Evolutionary conservation across 2,329 filamentous ascomycete species (phyloP), one percentile per base, ranked within the genome.

Genomic region (Sporothrix globosa): DNA sequence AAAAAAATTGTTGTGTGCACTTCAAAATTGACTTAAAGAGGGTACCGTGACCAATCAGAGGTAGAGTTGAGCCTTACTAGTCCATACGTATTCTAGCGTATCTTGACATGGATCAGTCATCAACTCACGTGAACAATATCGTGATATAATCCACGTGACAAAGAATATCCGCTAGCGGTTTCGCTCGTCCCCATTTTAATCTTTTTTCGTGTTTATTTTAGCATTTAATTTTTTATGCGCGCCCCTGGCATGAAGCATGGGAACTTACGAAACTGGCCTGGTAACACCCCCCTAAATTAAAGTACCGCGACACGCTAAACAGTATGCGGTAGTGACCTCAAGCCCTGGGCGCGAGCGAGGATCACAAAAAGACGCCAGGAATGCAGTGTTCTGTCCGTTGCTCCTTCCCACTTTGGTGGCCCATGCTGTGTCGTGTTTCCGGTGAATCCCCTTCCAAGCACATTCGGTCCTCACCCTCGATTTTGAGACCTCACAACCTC

Each of bases 1-100:
- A 73, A 72, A 52, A 73, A 73, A 73, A 70, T 70, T 61, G 34
- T 69, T 71, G 70, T 73, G 73, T 70, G 67, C 50, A 39, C 17
- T 63, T 61, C 56, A 66, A 72, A 74, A 71, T 50, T 67, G 56
- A 21, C 11, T 24, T 65, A 72, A 70, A 41, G 53, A 70, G 67
- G 68, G 63, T 27, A 41, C 63, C 4, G 2, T 30, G 24, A 50
- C 73, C 73, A 74, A 73, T 74, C 44, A 71, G 14, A 53, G 14
- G 19, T 13, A 2, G 9, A 7, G 10, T 5, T 6, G 6, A 4
- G 2, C 4, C 14, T 14, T 21, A 24, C 46, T 46, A 30, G 34
- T 14, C 30, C 13, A 46, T 44, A 44, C 27, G 5, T 30, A 4
- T 10, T 1, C 58, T 44, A 46, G 58, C 39, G 58, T 30, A 4